Evolutionary conservation across 1,139 yeast species (phyloP), one percentile per base, ranked within the genome.

Genomic region (Candida mesenterica): DNA sequence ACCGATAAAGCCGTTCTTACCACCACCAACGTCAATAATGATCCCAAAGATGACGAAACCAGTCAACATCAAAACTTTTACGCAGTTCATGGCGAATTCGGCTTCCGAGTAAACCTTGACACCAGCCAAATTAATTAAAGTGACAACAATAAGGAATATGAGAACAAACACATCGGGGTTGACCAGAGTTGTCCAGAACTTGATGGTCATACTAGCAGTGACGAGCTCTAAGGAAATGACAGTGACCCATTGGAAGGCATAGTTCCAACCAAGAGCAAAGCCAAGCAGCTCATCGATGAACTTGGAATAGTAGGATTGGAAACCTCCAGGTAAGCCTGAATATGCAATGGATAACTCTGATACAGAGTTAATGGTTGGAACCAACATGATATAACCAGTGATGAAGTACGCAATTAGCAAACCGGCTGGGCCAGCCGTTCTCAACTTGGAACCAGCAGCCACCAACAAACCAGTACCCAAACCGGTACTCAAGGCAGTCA

Each of bases 391-490:
- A 31, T 54, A 55, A 8, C 69, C 68, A 25, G 57, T 56, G 15
- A 63, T 53, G 26, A 57, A 52, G 42, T 63, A 62, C 5, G 63
- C 68, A 5, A 63, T 50, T 32, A 63, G 48, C 22, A 63, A 50
- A 31, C 62, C 59, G 20, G 61, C 53, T 2, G 69, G 69, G 9
- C 69, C 69, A 4, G 66, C 68, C 9, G 46, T 40, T 15, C 59
- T 44, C 42, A 63, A 55, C 39, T 61, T 63, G 29, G 53, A 47
- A 20, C 66, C 68, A 4, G 64, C 53, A 2, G 66, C 68, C 19
- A 62, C 68, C 47, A 62, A 53, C 34, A 63, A 55, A 16, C 69
- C 69, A 14, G 69, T 63, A 15, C 69, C 69, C 32, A 62, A 46
- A 8, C 69, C 68, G 27, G 63, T 53, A 36, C 62, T 56, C 35